These are phyloP conservation scores for Phylloporus gajari DNA, from an alignment of 1,284 basidiomycete genomes.

Conservation along the genomic window DNA sequence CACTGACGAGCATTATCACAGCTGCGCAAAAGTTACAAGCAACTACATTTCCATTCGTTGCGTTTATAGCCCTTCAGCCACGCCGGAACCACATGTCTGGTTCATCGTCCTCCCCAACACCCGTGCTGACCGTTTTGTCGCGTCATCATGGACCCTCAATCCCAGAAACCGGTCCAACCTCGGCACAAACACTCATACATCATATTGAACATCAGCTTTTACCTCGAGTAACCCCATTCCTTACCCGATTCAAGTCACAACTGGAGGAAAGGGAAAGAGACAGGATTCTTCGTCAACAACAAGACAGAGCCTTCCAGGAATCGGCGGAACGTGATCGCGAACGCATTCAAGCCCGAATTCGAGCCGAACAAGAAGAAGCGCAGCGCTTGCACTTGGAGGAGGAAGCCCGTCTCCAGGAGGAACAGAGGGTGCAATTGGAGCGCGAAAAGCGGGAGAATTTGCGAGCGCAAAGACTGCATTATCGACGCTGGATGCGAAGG, in stretches of 20 bases:
- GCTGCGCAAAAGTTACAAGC: conserved; percentile 87
- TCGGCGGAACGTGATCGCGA: conserved; percentile 77
- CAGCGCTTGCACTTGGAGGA: conserved; percentile 45
- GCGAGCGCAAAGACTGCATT: conserved; percentile 51
- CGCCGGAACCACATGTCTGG: conserved; percentile 56
- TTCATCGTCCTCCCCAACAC: conserved; percentile 53
- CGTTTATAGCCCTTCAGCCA: conserved; percentile 89
- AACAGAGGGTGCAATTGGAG: conserved; percentile 45
- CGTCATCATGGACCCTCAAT: conserved; percentile 79
- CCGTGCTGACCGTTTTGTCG: conserved; percentile 80
- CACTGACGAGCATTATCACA: conserved; percentile 44
- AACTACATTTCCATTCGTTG: conserved; percentile 92
- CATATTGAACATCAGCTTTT: conserved; percentile 78
- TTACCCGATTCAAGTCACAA: conserved; percentile 67
- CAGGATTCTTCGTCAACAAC: conserved; percentile 78
- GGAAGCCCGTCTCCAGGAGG: conserved; percentile 40
- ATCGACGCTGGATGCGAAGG: conserved; percentile 62
- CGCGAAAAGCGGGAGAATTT: conserved; percentile 44
- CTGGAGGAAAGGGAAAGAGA: conserved; percentile 69
- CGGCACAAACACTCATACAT: conserved; percentile 68
- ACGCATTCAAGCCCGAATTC: conserved; percentile 64
- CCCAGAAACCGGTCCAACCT: conserved; percentile 63
- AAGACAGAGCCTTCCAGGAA: conserved; percentile 82
- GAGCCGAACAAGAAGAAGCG: conserved; percentile 54
- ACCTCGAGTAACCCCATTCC: conserved; percentile 81